phyloP scores from a whole-genome alignment of 202 grass and related monocot genomes.

The Setaria viridis region DNA sequence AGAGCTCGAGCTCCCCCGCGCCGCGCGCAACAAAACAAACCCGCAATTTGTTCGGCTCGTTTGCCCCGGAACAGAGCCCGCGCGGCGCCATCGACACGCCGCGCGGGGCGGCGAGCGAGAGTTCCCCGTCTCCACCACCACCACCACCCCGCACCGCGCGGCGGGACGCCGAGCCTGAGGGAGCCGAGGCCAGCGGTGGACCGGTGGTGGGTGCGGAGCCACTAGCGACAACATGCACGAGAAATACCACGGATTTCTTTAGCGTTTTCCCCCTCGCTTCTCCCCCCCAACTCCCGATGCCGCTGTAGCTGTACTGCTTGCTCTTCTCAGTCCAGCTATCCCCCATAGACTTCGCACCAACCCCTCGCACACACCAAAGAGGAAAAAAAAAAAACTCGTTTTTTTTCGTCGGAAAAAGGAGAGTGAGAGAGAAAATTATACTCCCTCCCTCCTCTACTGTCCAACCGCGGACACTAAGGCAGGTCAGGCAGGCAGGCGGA shows the following conservation, averaged over 20 bases:
- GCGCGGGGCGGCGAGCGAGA: not conserved
- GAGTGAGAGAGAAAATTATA: constrained; percentile 35
- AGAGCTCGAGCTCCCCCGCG: not conserved
- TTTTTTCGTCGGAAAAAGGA: not conserved
- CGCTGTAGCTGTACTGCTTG: constrained; percentile 9
- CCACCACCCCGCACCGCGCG: constrained; percentile 10
- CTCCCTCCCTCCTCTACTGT: constrained; percentile 46
- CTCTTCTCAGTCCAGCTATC: constrained; percentile 53
- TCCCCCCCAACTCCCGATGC: constrained; percentile 43
- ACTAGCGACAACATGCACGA: constrained; percentile 55
- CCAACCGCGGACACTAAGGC: constrained; percentile 62
- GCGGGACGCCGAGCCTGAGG: not conserved
- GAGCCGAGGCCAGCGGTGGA: constrained; percentile 7
- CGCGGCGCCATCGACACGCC: not conserved
- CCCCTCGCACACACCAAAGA: constrained; percentile 48
- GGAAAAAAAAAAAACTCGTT: constrained; percentile 11
- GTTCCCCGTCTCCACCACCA: not conserved
- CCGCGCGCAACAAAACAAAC: constrained; percentile 14
- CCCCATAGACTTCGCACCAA: constrained; percentile 63
- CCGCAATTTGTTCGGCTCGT: constrained; percentile 25
- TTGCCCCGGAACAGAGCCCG: not conserved
- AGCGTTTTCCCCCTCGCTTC: not conserved
- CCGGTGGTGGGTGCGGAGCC: constrained; percentile 45
- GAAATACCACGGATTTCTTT: constrained; percentile 36
- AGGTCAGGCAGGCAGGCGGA: constrained; percentile 31